Conservation (phyloP, 805 yeast genomes). For the Ogataea nakhonphanomensis region DNA sequence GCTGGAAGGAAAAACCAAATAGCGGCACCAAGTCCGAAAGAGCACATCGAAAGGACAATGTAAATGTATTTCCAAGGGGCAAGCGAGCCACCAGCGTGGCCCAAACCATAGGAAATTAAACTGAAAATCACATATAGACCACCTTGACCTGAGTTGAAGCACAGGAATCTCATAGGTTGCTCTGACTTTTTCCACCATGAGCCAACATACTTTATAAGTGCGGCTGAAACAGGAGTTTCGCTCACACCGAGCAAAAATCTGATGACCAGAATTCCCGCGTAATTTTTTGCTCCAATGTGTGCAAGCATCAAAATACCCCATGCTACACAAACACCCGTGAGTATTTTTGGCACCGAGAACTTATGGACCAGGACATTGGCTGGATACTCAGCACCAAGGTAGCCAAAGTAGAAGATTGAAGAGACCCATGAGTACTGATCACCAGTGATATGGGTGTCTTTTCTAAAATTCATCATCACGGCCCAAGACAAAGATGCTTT, state of each 20-base stretch:
- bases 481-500: conserved; percentile 34
- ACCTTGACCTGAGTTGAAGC: conserved; percentile 44
- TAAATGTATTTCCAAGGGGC: conserved; percentile 59
- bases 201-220: conserved; percentile 50
- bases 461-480: conserved; percentile 51
- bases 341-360: conserved; percentile 49
- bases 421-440: conserved; percentile 33
- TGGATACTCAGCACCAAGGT: conserved; percentile 46
- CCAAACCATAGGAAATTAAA: conserved; percentile 52
- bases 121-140: conserved; percentile 44
- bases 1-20: conserved; percentile 26
- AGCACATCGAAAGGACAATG: conserved; percentile 54
- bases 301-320: conserved; percentile 63
- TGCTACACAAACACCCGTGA: conserved; percentile 45
- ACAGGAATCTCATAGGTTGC: conserved; percentile 32
- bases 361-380: conserved; percentile 51
- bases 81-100: conserved; percentile 35
- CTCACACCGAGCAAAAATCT: conserved; percentile 49
- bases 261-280: conserved; percentile 43
- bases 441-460: conserved; percentile 48
- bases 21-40: conserved; percentile 33
- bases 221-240: conserved; percentile 55
- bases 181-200: conserved; percentile 54
- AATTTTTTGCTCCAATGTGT: conserved; percentile 40
- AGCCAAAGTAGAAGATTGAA: conserved; percentile 37